Percentiles rank a stretch among this genome's conserved stretches.
Conservation (phyloP, 2,329 filamentous ascomycete species). For the Trichoderma semiorbis region DNA sequence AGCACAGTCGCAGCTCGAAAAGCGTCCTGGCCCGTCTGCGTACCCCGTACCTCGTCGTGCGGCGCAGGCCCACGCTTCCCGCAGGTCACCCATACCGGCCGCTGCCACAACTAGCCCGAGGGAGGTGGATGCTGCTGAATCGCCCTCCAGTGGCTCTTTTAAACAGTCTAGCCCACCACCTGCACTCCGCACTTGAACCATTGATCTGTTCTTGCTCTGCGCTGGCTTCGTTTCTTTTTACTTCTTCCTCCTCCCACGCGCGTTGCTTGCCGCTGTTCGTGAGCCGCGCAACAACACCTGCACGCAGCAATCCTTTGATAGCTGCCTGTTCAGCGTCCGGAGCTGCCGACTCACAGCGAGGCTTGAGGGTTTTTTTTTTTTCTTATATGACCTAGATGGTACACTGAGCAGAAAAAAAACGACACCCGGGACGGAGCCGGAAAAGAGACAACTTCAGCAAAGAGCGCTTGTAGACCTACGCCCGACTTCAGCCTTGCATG, state of each 20-base stretch:
- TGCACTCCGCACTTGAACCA: constrained; percentile 17
- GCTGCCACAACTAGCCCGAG: background rate
- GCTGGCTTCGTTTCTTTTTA: background rate
- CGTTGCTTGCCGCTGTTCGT: background rate
- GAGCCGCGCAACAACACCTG: constrained; percentile 3
- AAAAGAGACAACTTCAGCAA: background rate
- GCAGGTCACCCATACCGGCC: background rate
- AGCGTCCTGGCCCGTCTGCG: background rate
- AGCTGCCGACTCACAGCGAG: background rate
- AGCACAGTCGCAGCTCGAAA: background rate
- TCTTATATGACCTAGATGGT: background rate
- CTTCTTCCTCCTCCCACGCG: background rate
- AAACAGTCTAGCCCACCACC: constrained; percentile 9
- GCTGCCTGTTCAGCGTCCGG: background rate
- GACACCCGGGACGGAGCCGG: background rate
- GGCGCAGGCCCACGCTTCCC: background rate
- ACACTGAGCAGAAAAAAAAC: background rate
- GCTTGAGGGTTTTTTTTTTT: background rate
- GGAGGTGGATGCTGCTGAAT: background rate
- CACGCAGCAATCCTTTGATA: background rate
- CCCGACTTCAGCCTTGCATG: constrained; percentile 13
- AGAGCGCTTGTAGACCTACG: background rate
- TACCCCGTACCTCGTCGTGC: background rate
- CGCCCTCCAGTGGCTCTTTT: no score
- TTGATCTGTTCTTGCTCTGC: background rate